Conservation (phyloP, 2,329 filamentous ascomycete species). For the Stemphylium beticola region DNA sequence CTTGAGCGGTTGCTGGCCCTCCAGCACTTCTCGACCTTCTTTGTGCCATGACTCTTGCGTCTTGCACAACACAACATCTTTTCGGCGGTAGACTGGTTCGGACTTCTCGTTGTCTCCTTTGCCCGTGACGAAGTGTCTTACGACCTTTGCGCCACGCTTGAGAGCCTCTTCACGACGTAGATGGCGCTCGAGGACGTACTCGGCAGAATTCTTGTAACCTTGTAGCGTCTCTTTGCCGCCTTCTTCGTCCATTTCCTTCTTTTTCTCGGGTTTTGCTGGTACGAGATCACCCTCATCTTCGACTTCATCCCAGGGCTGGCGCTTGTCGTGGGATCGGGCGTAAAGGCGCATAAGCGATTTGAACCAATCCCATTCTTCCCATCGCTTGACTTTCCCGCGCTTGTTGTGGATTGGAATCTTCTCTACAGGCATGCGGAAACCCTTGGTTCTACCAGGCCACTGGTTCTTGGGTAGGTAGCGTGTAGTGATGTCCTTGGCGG, state of each 20-base stretch:
- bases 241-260: constrained; percentile 72
- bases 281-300: constrained; percentile 82
- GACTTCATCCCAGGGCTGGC: constrained; percentile 75
- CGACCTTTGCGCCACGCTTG: constrained; percentile 68
- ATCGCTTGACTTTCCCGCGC: constrained; percentile 75
- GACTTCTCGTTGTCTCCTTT: constrained; percentile 76
- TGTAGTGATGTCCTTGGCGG: constrained; percentile 92
- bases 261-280: constrained; percentile 66
- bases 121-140: constrained; percentile 75
- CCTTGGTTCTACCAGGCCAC: constrained; percentile 89
- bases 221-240: constrained; percentile 79
- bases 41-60: constrained; percentile 98
- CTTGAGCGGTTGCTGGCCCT: constrained; percentile 79
- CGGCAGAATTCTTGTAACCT: constrained; percentile 83
- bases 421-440: constrained; percentile 76
- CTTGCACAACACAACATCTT: constrained; percentile 83
- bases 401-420: constrained; percentile 81
- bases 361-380: constrained; percentile 89
- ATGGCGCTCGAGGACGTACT: constrained; percentile 85
- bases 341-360: constrained; percentile 79
- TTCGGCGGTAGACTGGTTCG: constrained; percentile 80
- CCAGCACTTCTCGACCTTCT: constrained; percentile 78
- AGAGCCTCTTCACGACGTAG: constrained; percentile 92
- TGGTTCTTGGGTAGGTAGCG: constrained; percentile 83
- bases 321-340: constrained; percentile 56